These are phyloP conservation scores for Candida glucosophila DNA, from an alignment of 1,139 yeast genomes.

Conservation along the genomic window DNA sequence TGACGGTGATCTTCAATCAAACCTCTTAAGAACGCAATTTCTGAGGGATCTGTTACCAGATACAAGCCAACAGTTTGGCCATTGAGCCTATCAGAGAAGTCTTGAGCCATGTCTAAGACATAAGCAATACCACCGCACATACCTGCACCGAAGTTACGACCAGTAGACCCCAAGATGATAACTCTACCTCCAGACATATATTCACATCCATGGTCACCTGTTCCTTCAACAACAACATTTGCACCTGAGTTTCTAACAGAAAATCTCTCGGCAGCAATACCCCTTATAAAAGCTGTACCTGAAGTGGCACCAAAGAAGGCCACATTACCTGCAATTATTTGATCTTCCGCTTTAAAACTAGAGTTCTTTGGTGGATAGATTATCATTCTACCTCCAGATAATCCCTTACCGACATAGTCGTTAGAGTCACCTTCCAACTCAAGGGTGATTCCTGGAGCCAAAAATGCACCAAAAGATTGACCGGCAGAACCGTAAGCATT, in stretches of 20 bases:
- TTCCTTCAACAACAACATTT: constrained; percentile 91
- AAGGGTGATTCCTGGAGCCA: constrained; percentile 92
- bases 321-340: constrained; percentile 93
- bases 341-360: constrained; percentile 87
- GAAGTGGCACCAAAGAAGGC: constrained; percentile 97
- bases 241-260: constrained; percentile 99
- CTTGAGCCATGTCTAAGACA: constrained; percentile 92
- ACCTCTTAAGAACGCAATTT: constrained; percentile 90
- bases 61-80: constrained; percentile 74
- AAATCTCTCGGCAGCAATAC: constrained; percentile 97
- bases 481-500: constrained; percentile 92
- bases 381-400: constrained; percentile 89
- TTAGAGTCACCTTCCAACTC: constrained; percentile 97
- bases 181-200: constrained; percentile 99
- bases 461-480: constrained; percentile 96
- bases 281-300: constrained; percentile 89
- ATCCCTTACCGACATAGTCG: constrained; percentile 96
- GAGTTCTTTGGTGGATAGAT: constrained; percentile 87
- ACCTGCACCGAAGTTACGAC: constrained; percentile 97
- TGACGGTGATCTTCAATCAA: constrained; percentile 92
- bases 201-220: constrained; percentile 98
- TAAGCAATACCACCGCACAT: constrained; percentile 99
- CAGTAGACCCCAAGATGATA: constrained; percentile 83
- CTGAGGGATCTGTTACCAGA: constrained; percentile 74
- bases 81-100: constrained; percentile 75